Base-by-base conservation (phyloP, 768 basidiomycete species). In the Calocybe indica region DNA sequence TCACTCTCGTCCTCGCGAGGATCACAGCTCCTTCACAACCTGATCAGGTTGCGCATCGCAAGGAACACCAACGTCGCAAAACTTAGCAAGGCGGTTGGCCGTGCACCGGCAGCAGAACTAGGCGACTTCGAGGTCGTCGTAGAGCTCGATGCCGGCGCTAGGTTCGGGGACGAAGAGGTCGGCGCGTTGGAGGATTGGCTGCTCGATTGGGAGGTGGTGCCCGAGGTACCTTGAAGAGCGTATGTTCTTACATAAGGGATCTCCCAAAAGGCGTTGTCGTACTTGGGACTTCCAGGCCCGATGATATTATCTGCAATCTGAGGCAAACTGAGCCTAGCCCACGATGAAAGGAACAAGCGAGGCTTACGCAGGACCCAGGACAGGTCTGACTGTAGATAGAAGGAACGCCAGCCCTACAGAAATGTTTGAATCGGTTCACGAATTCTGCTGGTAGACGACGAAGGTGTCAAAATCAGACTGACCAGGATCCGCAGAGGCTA, bases 181-280 rank as follows among this genome's bases (percentile, higher is more conserved):
- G 32, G 15, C 9, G 39, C 22, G 36, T 22, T 22, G 22, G 22
- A 22, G 22, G 22, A 22, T 22, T 22, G 22, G 22, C 22, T 22
- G 22, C 22, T 22, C 22, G 22, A 22, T 22, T 22, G 22, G 22
- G 22, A 22, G 22, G 22, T 22, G 22, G 22, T 22, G 22, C 22
- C 22, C 22, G 22, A 22, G 22, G 22, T 22, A 22, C 22, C 22
- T 22, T 58, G 56, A 0, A 68, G 73, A 10, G 72, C 67, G 58
- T 83, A 86, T 8, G 80, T 78, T 35, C 78, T 71, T 53, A 85
- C 63, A 52, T 76, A 79, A 33, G 67, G 60, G 55, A 86, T 74
- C 58, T 83, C 82, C 63, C 80, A 85, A 58, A 74, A 79, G 0
- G 79, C 79, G 13, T 69, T 60, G 52, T 73, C 69, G 58, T 70